Conservation (phyloP, 768 basidiomycete genomes). For the Naganishia randhawae region DNA sequence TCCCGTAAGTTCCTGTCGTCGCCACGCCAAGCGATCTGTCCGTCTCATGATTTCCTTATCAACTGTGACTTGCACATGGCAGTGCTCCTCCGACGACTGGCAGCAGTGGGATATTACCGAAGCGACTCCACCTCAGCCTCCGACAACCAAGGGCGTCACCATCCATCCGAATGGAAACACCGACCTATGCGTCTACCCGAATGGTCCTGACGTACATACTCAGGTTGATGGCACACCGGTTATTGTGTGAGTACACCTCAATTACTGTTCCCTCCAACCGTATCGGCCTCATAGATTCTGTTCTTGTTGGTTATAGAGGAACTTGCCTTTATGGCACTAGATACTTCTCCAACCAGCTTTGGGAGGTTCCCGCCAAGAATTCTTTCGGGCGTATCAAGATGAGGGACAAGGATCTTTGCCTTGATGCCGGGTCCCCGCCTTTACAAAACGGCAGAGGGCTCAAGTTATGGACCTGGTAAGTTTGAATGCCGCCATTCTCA, state of each 20-base stretch:
- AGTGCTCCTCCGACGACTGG: conserved; percentile 8
- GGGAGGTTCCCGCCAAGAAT: conserved; percentile 19
- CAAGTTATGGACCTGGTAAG: conserved; percentile 25
- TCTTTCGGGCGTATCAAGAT: conserved; percentile 26
- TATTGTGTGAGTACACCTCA: not conserved
- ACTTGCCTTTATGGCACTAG: not conserved
- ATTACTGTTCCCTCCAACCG: not conserved
- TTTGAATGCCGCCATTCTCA: not conserved
- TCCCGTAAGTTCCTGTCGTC: not conserved
- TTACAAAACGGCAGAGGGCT: conserved; percentile 2
- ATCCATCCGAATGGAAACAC: conserved; percentile 9
- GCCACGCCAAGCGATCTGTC: not conserved
- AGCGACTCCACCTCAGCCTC: conserved; percentile 3
- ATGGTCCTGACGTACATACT: conserved; percentile 8
- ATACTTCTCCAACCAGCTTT: not conserved
- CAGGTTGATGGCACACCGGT: conserved; percentile 14
- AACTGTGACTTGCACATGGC: not conserved
- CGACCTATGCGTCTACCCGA: not conserved
- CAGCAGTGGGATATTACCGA: conserved; percentile 11
- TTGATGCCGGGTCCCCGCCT: conserved; percentile 27
- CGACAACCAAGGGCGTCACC: not conserved
- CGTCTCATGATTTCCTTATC: not conserved
- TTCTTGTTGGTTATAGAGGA: not conserved
- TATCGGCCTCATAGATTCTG: not conserved
- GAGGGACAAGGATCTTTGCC: conserved; percentile 21